phyloP scores from a whole-genome alignment of 306 rosid species.

The Vachellia collinsii region DNA sequence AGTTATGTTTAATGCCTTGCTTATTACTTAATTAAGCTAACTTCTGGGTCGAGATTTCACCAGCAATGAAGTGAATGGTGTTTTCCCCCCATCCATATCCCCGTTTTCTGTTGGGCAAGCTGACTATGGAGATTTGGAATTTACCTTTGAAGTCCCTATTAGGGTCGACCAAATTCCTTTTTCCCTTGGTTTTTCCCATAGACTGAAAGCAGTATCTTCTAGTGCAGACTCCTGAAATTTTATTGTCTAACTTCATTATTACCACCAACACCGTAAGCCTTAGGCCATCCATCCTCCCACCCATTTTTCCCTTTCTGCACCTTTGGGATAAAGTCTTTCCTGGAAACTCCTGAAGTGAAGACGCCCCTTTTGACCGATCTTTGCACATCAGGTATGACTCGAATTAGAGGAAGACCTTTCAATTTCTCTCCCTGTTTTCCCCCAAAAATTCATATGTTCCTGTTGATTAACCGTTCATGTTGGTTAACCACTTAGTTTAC shows the following conservation, averaged over 20 bases:
- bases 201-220: neutral
- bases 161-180: neutral
- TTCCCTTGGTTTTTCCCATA: neutral
- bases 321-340: neutral
- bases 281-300: neutral
- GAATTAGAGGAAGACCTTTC: neutral
- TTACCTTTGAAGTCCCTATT: neutral
- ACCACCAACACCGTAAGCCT: slow-evolving; percentile 6
- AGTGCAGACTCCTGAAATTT: neutral
- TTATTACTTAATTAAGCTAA: slow-evolving; percentile 9
- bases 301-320: slow-evolving; percentile 3
- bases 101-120: slow-evolving; percentile 1
- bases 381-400: slow-evolving; percentile 26
- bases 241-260: neutral
- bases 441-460: neutral
- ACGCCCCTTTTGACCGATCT: neutral
- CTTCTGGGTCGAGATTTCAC: neutral
- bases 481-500: slow-evolving; percentile 4
- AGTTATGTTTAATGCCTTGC: neutral
- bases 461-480: slow-evolving; percentile 7
- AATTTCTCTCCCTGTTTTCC: neutral
- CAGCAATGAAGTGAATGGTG: slow-evolving; percentile 12
- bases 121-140: neutral
- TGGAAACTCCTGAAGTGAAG: slow-evolving; percentile 23
- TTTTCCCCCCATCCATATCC: neutral